Base-by-base conservation (phyloP, 1,284 basidiomycete genomes). In the Pseudozyma flocculosa region DNA sequence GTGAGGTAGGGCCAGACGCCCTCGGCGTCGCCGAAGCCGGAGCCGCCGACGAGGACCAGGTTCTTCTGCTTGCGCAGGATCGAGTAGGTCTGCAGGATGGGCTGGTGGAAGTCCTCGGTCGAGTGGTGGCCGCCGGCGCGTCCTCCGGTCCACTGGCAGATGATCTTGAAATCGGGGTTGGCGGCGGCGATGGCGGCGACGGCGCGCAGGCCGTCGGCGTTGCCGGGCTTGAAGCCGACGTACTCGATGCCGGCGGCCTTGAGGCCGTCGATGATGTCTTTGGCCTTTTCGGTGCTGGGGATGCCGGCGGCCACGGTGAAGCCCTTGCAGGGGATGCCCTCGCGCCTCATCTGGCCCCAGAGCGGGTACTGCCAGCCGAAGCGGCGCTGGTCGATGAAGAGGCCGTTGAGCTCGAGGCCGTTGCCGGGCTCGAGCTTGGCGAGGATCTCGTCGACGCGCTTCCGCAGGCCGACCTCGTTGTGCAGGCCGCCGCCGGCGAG, bases 111-210 rank as follows among this genome's bases (percentile, higher is more conserved):
- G 80, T 98, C 95, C 80, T 98, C 95, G 79, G 87, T 96, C 13
- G 90, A 93, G 82, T 97, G 94, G 75, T 98, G 94, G 57, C 94
- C 94, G 70, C 94, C 94, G n/a, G 94, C 95, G 72, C 94, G 91
- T 47, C 94, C 94, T 76, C 94, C 95, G 44, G 94, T 98, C 94
- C 94, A 97, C 78, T 97, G 94, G 64, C 96, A 82, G 79, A 98
- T 92, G 80, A 98, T 87, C n/a, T 94, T 92, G 84, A 90, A 98
- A 80, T 92, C 87, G 40, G 93, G 90, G 80, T 96, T 93, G 60
- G 91, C 84, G 40, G 89, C 85, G 23, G 95, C 94, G 72, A 98
- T 98, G 82, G 88, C 93, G 80, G 95, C 84, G 55, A 97, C 94
- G 79, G 97, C 93, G 42, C 92, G 88, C 69, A 98, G 94, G 61